phyloP scores from a whole-genome alignment of 495 filamentous ascomycete species.

The Geoglossum glabrum region DNA sequence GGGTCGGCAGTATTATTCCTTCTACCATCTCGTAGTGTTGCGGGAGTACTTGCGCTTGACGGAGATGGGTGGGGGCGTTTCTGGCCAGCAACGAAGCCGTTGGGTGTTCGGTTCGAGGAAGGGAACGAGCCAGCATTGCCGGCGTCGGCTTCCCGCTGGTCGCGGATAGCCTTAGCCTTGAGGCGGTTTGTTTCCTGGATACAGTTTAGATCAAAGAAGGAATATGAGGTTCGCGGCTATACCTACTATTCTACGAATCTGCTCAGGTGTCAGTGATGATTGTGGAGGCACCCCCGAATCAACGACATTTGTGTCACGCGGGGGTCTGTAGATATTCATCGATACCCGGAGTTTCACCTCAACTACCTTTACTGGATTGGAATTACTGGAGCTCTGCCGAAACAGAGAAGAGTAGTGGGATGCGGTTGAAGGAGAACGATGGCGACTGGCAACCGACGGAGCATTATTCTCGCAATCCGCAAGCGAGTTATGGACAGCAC shows the following conservation, averaged over 20 bases:
- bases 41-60: slow-evolving; percentile 34
- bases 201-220: background rate
- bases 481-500: no score
- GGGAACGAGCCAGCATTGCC: slow-evolving; percentile 15
- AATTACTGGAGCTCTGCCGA: background rate
- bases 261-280: slow-evolving; percentile 51
- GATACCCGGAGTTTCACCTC: background rate
- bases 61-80: slow-evolving; percentile 45
- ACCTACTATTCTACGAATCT: slow-evolving; percentile 47
- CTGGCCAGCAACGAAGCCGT: slow-evolving; percentile 24
- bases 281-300: slow-evolving; percentile 22
- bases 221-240: background rate
- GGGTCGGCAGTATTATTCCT: slow-evolving; percentile 13
- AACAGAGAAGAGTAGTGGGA: no score
- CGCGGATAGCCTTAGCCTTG: slow-evolving; percentile 73
- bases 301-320: slow-evolving; percentile 5
- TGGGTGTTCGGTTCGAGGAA: slow-evolving; percentile 13
- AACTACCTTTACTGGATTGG: background rate
- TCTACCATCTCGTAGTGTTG: slow-evolving; percentile 48
- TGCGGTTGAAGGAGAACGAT: no score
- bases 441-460: no score
- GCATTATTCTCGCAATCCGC: no score
- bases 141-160: slow-evolving; percentile 41
- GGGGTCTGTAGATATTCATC: slow-evolving; percentile 23
- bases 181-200: slow-evolving; percentile 72